Evolutionary conservation across 2,329 filamentous ascomycete species (phyloP).

Genomic region (Clarireedia paspali): DNA sequence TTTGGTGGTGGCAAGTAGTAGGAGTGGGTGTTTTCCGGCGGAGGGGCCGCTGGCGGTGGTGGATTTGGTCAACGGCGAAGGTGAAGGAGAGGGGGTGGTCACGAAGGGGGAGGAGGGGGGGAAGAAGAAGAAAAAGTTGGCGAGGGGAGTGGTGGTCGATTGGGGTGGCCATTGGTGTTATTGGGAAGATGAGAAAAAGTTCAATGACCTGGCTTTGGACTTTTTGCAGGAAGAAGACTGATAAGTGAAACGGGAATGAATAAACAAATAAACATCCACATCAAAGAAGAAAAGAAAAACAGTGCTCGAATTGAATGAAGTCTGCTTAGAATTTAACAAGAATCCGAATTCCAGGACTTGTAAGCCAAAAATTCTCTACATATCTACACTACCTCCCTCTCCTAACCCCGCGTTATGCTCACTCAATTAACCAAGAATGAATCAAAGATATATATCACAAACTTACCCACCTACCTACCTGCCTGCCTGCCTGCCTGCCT

Average conservation of each 20-base stretch:
- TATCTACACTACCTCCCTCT: no score
- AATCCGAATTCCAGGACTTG: no score
- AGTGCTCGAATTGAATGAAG: no score
- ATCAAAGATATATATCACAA: no score
- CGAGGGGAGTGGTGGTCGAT: constrained; percentile 21
- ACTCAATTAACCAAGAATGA: no score
- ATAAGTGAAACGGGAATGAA: neutral
- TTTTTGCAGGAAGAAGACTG: constrained; percentile 15
- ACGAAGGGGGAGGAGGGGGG: neutral
- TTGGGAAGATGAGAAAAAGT: constrained; percentile 26
- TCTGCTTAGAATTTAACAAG: no score
- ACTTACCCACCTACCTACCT: no score
- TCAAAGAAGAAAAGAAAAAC: neutral
- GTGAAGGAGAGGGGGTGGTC: neutral
- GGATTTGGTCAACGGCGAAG: constrained; percentile 20
- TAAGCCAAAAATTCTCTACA: no score
- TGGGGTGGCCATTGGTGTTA: constrained; percentile 31
- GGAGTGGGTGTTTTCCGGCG: constrained; percentile 29
- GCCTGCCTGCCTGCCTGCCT: no score
- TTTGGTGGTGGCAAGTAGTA: constrained; percentile 26
- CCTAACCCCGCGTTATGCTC: no score
- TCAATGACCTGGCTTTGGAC: constrained; percentile 19
- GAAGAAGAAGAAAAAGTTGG: constrained; percentile 1
- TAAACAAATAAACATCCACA: neutral
- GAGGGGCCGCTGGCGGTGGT: constrained; percentile 26